phyloP scores from a whole-genome alignment of 2,329 filamentous ascomycete species.

The Periglandula ipomoeae region DNA sequence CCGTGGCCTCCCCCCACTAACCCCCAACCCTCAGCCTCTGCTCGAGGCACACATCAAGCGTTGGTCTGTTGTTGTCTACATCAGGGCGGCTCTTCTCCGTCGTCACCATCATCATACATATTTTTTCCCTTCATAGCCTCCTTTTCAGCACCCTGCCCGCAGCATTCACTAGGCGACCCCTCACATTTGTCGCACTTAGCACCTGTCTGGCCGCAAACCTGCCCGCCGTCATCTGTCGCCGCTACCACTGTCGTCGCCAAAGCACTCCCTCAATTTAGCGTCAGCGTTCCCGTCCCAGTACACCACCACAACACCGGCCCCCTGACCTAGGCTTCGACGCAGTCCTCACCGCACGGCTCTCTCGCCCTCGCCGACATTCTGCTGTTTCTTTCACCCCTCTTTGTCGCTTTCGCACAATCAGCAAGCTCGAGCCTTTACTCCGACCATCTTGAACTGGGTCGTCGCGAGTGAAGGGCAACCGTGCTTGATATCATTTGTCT shows the following conservation, averaged over 20 bases:
- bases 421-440: slow-evolving; percentile 29
- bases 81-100: neutral
- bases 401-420: neutral
- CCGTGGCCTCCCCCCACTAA: neutral
- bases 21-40: neutral
- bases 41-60: neutral
- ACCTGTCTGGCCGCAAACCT: slow-evolving; percentile 1
- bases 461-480: slow-evolving; percentile 37
- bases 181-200: slow-evolving; percentile 11
- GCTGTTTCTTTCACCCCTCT: neutral
- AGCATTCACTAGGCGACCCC: slow-evolving; percentile 3
- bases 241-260: neutral
- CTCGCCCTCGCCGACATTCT: neutral
- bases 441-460: slow-evolving; percentile 33
- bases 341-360: neutral
- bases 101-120: neutral
- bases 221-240: neutral
- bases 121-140: neutral
- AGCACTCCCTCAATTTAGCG: slow-evolving; percentile 2
- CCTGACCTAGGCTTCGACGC: neutral
- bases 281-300: neutral
- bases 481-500: slow-evolving; percentile 21
- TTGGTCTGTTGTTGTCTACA: neutral
- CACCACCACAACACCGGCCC: neutral
- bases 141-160: neutral